Conservation (phyloP, 805 yeast genomes). For the Starmerella kuoi region DNA sequence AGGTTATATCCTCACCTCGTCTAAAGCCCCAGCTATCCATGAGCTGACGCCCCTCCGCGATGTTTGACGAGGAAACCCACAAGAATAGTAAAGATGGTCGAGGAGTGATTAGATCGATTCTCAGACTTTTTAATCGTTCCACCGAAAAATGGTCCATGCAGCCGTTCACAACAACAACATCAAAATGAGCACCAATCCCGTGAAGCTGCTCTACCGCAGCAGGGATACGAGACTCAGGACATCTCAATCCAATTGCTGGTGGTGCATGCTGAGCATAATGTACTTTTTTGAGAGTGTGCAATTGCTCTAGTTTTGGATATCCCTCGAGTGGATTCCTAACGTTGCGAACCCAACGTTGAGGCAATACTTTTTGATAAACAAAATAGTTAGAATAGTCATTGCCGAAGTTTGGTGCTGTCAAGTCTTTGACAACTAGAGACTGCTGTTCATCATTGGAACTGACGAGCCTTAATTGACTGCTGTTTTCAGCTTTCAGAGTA, state of each 20-base stretch:
- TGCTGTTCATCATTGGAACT: too few species aligned
- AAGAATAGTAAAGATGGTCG: constrained; percentile 78
- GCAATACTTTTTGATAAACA: constrained; percentile 49
- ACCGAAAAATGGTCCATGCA: constrained; percentile 43
- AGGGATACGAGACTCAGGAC: constrained; percentile 41
- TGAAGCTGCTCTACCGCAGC: constrained; percentile 53
- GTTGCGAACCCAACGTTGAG: constrained; percentile 56
- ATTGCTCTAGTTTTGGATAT: constrained; percentile 66
- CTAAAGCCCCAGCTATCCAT: constrained; percentile 52
- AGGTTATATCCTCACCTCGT: constrained; percentile 79
- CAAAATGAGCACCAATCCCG: constrained; percentile 49
- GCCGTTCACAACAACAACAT: constrained; percentile 86
- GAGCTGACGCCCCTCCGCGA: constrained; percentile 43
- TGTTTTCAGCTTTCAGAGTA: too few species aligned
- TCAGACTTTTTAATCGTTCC: constrained; percentile 37
- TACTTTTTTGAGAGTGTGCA: constrained; percentile 51
- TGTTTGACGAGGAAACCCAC: constrained; percentile 74
- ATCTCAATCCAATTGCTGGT: constrained; percentile 55
- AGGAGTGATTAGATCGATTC: constrained; percentile 57
- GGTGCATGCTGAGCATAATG: constrained; percentile 45
- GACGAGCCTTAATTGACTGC: too few species aligned
- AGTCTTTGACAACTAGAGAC: not conserved
- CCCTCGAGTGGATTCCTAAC: constrained; percentile 59
- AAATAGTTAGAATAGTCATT: constrained; percentile 67
- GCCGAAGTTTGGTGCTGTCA: constrained; percentile 30